Conservation (phyloP, 2,329 filamentous ascomycete genomes). For the Bipolaris bicolor region DNA sequence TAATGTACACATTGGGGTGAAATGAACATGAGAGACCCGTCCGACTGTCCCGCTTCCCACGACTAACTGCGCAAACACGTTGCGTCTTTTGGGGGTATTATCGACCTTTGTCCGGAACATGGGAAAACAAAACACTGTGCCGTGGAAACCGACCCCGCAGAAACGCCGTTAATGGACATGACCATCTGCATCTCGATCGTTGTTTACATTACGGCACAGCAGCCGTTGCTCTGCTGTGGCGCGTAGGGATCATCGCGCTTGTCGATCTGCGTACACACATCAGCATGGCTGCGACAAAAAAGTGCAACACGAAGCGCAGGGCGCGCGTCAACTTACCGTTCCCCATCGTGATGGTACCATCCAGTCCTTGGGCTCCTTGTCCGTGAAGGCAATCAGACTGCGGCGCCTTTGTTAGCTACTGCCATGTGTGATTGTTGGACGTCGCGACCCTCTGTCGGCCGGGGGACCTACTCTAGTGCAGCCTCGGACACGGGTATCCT, state of each 20-base stretch:
- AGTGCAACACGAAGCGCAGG: neutral
- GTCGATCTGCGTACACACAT: conserved; percentile 67
- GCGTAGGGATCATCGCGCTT: conserved; percentile 98
- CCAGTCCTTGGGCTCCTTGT: conserved; percentile 91
- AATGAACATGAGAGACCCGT: conserved; percentile 44
- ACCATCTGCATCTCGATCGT: conserved; percentile 38
- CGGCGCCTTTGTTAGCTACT: conserved; percentile 30
- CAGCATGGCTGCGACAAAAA: conserved; percentile 19
- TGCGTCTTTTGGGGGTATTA: conserved; percentile 45
- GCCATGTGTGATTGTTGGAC: neutral
- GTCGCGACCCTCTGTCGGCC: neutral
- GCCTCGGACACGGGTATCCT: conserved; percentile 96
- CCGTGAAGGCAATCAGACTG: conserved; percentile 97
- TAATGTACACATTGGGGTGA: conserved; percentile 51
- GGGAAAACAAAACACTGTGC: conserved; percentile 46
- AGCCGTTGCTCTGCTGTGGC: conserved; percentile 88
- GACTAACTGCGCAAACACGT: conserved; percentile 33
- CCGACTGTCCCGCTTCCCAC: conserved; percentile 37
- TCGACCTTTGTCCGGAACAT: conserved; percentile 40
- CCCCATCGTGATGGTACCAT: conserved; percentile 99
- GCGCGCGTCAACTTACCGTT: conserved; percentile 58
- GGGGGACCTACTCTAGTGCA: conserved; percentile 59
- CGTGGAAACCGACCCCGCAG: conserved; percentile 44
- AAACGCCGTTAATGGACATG: conserved; percentile 49
- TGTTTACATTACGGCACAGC: conserved; percentile 89